Evolutionary conservation across 345 rosid species (phyloP).

Genomic region (Salix arbutifolia): DNA sequence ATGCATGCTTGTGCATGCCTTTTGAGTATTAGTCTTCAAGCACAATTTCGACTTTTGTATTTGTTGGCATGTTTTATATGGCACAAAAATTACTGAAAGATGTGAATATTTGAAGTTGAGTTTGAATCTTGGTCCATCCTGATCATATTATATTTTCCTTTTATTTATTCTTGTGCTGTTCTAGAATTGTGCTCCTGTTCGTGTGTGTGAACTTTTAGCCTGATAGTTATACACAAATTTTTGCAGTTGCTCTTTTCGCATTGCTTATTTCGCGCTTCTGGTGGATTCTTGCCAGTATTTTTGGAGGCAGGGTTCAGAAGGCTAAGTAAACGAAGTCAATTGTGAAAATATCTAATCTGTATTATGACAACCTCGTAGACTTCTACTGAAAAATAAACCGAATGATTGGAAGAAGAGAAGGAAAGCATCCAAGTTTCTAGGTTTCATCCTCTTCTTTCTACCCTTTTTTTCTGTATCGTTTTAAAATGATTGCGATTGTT

Average conservation of each 20-base stretch:
- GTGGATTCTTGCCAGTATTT: background rate
- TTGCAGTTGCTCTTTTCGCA: conserved; percentile 9
- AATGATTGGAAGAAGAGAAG: background rate
- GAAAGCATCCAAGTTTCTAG: background rate
- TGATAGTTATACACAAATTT: conserved; percentile 1
- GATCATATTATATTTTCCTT: background rate
- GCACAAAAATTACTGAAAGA: background rate
- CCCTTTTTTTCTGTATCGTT: background rate
- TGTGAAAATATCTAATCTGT: background rate
- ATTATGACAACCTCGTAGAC: background rate
- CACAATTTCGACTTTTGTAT: background rate
- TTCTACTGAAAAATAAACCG: background rate
- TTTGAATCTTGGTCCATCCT: background rate
- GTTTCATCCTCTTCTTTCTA: background rate
- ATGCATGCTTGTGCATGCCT: background rate
- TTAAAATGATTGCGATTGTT: background rate
- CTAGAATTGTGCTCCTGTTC: background rate
- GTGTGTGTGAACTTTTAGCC: background rate
- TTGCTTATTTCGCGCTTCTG: background rate
- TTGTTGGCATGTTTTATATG: background rate
- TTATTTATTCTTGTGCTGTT: background rate
- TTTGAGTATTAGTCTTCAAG: background rate
- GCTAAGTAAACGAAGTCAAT: background rate
- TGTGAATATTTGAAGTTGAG: background rate
- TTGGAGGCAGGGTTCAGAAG: conserved; percentile 1